Base-by-base conservation (phyloP, 2,329 filamentous ascomycete species). In the Aspergillus cejpii region DNA sequence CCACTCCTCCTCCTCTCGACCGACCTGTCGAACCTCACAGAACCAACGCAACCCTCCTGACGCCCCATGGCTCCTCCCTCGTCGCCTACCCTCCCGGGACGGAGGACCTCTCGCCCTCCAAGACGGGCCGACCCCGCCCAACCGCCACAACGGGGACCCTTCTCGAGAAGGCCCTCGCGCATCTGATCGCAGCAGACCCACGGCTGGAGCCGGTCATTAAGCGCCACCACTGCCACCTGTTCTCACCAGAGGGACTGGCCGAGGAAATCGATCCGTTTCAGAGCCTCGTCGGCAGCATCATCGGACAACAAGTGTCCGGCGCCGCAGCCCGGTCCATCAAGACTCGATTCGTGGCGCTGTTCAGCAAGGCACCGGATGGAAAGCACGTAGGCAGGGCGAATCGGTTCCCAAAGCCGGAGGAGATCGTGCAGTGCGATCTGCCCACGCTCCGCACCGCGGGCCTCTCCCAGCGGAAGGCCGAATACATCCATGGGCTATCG, bases 261-360 rank as follows among this genome's bases (percentile, higher is more conserved):
- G 88, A 96, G 66, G 75, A 80, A 52, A 80, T 96, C 48, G 88
- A 97, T 66, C 92, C 92, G 0, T 98, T 96, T 60, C 83, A 85
- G 56, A 83, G 80, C 45, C 75, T 98, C 26, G 78, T 80, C 29
- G 90, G 84, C 65, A 85, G 89, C 41, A 96, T 98, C 61, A 94
- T 97, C 57, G 89, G 87, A 42, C 92, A 97, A 69, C 92, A 98
- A 71, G 91, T 98, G 15, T 95, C 89, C 1, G 89, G 91, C 14
- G 88, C 89, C 5, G 92, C 92, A 0, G 92, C 92, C 10, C 84
- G 80, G 47, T 86, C 86, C 5, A 97, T 98, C 69, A 90, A 91
- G 65, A 78, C 78, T 39, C 91, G 87, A 52, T 96, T 96, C 63
- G 70, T 94, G 15, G 75, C 72, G 1, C 70, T 96, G 5, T 96